Conservation (phyloP, 495 filamentous ascomycete genomes). For the Evernia prunastri region DNA sequence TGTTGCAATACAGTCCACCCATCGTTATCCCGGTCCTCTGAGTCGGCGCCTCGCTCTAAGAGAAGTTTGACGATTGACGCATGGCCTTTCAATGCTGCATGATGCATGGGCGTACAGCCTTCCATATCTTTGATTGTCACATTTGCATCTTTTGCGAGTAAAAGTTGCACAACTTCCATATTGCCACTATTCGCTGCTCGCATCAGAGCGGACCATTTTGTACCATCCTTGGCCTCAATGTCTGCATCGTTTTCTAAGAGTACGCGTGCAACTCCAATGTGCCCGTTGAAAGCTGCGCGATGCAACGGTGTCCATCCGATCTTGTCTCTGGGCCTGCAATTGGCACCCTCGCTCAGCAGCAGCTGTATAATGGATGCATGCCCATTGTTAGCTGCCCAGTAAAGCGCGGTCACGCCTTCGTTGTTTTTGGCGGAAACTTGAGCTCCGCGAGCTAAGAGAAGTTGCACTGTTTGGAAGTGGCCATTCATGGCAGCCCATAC, state of each 20-base stretch:
- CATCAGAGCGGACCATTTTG: background rate
- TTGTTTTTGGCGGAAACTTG: background rate
- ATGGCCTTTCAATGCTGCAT: background rate
- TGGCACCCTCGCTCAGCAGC: background rate
- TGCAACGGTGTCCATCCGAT: background rate
- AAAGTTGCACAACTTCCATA: background rate
- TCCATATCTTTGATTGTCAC: background rate
- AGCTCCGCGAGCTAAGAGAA: background rate
- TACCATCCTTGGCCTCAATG: background rate
- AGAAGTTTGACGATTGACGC: background rate
- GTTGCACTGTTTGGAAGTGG: background rate
- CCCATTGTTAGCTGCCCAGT: background rate
- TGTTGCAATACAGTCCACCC: background rate
- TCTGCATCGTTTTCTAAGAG: background rate
- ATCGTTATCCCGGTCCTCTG: background rate
- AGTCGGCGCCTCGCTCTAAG: background rate
- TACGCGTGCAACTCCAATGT: background rate
- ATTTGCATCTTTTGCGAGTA: background rate
- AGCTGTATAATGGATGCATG: background rate
- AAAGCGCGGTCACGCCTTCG: background rate
- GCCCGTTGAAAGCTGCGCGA: background rate
- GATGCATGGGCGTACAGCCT: background rate
- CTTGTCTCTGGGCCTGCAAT: background rate
- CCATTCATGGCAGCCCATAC: background rate
- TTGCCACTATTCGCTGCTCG: background rate